Evolutionary conservation across 805 yeast genomes (phyloP).

Genomic region (Lipomyces oligophaga): DNA sequence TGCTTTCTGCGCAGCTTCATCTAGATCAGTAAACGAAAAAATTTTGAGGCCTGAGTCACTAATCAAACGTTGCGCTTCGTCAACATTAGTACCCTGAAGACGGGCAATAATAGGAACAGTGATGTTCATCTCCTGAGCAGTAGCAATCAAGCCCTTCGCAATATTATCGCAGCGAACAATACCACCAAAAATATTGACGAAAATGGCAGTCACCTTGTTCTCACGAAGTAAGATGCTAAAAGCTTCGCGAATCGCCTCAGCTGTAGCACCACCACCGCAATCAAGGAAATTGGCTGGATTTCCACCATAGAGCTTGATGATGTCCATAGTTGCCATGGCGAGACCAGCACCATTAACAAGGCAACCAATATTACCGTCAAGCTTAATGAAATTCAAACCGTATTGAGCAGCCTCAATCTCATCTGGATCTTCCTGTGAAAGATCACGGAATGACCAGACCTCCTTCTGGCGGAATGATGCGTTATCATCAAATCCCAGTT

Average conservation of each 20-base stretch:
- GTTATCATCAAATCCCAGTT: slow-evolving; percentile 95
- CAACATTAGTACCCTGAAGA: slow-evolving; percentile 96
- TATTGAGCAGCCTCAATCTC: slow-evolving; percentile 88
- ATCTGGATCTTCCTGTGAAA: slow-evolving; percentile 96
- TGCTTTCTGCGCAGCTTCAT: slow-evolving; percentile 94
- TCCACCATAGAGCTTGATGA: slow-evolving; percentile 96
- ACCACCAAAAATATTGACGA: slow-evolving; percentile 98
- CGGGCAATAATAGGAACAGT: slow-evolving; percentile 95
- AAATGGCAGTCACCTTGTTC: slow-evolving; percentile 85
- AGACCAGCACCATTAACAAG: slow-evolving; percentile 99
- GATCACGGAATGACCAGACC: slow-evolving; percentile 94
- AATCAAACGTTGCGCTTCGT: slow-evolving; percentile 81
- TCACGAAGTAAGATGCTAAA: slow-evolving; percentile 90
- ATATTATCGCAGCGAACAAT: slow-evolving; percentile 99
- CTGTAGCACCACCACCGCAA: slow-evolving; percentile 99
- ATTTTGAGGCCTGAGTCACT: slow-evolving; percentile 86
- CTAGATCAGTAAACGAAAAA: slow-evolving; percentile 86
- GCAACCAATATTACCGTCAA: slow-evolving; percentile 98
- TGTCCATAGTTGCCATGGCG: slow-evolving; percentile 99
- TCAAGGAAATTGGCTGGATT: slow-evolving; percentile 98
- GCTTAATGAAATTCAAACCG: slow-evolving; percentile 92
- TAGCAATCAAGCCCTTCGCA: slow-evolving; percentile 94
- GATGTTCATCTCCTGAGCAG: slow-evolving; percentile 86
- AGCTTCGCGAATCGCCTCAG: slow-evolving; percentile 95
- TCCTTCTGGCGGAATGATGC: slow-evolving; percentile 93